Evolutionary conservation across 371 early-diverging fungal species (phyloP), one percentile per base, ranked within the genome.

Genomic region (Cladochytrium tenue): DNA sequence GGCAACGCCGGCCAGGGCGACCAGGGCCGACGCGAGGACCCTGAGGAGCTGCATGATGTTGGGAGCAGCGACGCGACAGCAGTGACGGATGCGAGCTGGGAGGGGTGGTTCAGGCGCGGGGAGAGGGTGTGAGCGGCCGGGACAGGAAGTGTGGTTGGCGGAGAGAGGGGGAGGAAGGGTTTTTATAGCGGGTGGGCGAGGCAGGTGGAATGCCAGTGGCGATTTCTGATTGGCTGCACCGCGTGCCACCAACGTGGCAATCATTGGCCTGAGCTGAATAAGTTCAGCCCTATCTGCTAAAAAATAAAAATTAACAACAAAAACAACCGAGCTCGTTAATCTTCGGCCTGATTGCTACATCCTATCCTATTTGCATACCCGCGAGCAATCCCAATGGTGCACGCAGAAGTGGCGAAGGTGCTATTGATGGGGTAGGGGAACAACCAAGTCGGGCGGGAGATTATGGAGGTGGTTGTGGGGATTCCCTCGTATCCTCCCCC

Each of bases 1-100:
- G 26, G 57, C 62, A n/a, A n/a, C 33, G 17, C 55, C 60, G 34
- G 67, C 67, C 7, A 67, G n/a, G n/a, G 62, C 67, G 13, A 62
- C n/a, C 28, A 67, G 3, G 13, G 60, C n/a, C 17, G 67, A 56
- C 1, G 62, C 34, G 62, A 67, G 17, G 30, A 57, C 23, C 25
- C 7, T 23, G 15, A 27, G 5, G 33, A 67, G 56, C 51, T 51
- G 52, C 67, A 67, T 67, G 20, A 15, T 2, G 20, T 28, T 43
- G 43, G 17, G n/a, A n/a, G n/a, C n/a, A n/a, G n/a, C n/a, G n/a
- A n/a, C n/a, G n/a, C n/a, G n/a, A n/a, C n/a, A n/a, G n/a, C n/a
- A n/a, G n/a, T n/a, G n/a, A n/a, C n/a, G n/a, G n/a, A n/a, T n/a
- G n/a, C 26, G 55, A 55, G 13, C n/a, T 55, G 55, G n/a, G 55